Evolutionary conservation across 2,329 filamentous ascomycete species (phyloP).

Genomic region (Dothideomycetes sp.): DNA sequence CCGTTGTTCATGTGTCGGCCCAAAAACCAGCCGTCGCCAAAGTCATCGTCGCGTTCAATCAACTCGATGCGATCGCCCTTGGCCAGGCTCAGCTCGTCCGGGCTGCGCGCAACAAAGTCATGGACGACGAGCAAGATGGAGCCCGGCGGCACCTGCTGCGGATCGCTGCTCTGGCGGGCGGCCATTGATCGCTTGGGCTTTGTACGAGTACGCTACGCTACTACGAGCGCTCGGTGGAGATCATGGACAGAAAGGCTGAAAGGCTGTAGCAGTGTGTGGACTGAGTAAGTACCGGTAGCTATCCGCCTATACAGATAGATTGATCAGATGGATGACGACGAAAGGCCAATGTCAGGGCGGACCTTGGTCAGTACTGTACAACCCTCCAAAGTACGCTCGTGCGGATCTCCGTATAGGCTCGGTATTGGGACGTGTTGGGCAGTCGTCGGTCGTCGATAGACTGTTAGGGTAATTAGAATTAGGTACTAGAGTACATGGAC

Average conservation of each 20-base stretch:
- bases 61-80: conserved; percentile 80
- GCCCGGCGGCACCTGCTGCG: conserved; percentile 22
- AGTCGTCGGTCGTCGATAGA: no score
- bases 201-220: neutral
- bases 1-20: conserved; percentile 64
- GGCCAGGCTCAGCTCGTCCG: conserved; percentile 80
- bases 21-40: conserved; percentile 79
- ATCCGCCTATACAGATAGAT: no score
- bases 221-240: neutral
- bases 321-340: neutral
- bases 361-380: no score
- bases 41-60: conserved; percentile 78
- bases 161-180: conserved; percentile 9
- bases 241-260: neutral
- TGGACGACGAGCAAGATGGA: conserved; percentile 59
- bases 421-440: no score
- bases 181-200: conserved; percentile 8
- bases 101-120: conserved; percentile 83
- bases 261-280: neutral
- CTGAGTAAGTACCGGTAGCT: no score
- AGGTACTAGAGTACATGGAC: no score
- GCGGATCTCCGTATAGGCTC: no score
- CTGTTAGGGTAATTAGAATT: no score
- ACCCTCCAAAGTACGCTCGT: no score
- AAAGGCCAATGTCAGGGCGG: neutral